A percentile compares a stretch with the other conserved stretches of the same genome.
Evolutionary conservation across 768 basidiomycete genomes (phyloP).

Genomic region (Inosperma sp.): DNA sequence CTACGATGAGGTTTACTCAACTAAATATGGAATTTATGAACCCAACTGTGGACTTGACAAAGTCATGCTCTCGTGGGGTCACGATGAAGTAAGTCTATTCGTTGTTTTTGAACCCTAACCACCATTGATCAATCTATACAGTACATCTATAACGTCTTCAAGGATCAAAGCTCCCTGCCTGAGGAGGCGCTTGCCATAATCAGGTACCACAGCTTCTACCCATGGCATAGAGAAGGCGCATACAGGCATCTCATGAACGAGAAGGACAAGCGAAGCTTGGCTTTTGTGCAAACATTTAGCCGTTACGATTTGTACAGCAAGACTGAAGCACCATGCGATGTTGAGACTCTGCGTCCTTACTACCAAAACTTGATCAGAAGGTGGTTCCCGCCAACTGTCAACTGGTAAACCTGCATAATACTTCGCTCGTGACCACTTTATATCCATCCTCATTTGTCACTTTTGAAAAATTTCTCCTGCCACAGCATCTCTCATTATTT

Average conservation of each 20-base stretch:
- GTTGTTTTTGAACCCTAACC: constrained; percentile 1
- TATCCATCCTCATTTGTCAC: not conserved
- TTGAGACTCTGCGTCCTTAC: constrained; percentile 68
- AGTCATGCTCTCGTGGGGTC: too few species aligned
- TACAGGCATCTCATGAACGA: too few species aligned
- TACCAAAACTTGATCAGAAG: constrained; percentile 78
- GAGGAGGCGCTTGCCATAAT: constrained; percentile 85
- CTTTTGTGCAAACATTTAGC: constrained; percentile 82
- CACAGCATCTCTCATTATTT: too few species aligned
- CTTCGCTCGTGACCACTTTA: not conserved
- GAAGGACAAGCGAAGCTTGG: constrained; percentile 56
- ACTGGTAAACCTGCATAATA: constrained; percentile 55
- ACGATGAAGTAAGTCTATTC: constrained; percentile 82
- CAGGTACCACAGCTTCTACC: too few species aligned
- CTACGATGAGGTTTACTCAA: constrained; percentile 59
- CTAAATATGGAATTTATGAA: constrained; percentile 70
- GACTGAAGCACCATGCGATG: constrained; percentile 64
- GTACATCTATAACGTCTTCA: constrained; percentile 82
- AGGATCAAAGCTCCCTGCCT: constrained; percentile 76
- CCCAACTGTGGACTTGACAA: constrained; percentile 79
- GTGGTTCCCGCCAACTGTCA: constrained; percentile 75
- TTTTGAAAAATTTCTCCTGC: too few species aligned
- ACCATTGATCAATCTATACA: constrained; percentile 25
- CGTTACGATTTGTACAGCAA: constrained; percentile 93
- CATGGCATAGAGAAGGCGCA: too few species aligned